Percentiles rank a stretch among this genome's conserved stretches.
These are phyloP conservation scores for Aspergillus pseudotamarii DNA, from an alignment of 2,329 filamentous ascomycete species.

Conservation along the genomic window DNA sequence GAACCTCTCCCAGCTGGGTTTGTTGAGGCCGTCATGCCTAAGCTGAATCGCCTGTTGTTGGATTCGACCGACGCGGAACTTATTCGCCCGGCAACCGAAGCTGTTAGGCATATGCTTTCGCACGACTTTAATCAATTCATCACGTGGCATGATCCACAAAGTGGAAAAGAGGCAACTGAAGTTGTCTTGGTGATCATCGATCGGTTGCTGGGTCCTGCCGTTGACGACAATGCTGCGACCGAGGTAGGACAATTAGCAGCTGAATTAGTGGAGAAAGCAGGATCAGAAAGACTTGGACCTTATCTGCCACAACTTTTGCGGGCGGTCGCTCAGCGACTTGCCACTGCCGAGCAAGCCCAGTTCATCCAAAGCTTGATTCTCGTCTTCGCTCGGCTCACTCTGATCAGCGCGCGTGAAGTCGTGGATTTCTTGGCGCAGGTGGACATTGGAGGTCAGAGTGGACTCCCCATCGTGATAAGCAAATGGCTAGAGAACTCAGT, in stretches of 20 bases:
- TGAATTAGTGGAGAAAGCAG: conserved; percentile 93
- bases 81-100: conserved; percentile 80
- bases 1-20: conserved; percentile 87
- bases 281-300: conserved; percentile 84
- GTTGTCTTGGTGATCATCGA: conserved; percentile 90
- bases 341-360: conserved; percentile 77
- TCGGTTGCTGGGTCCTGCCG: conserved; percentile 75
- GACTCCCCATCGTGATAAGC: conserved; percentile 83
- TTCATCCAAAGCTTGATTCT: conserved; percentile 96
- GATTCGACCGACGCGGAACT: conserved; percentile 84
- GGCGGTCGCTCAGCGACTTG: conserved; percentile 83
- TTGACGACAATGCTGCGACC: conserved; percentile 94
- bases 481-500: conserved; percentile 98
- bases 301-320: conserved; percentile 85
- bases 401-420: conserved; percentile 83
- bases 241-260: conserved; percentile 94
- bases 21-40: conserved; percentile 81
- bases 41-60: conserved; percentile 80
- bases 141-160: conserved; percentile 75
- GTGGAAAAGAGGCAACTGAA: conserved; percentile 80
- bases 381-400: conserved; percentile 87
- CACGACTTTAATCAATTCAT: conserved; percentile 92
- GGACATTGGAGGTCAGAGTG: conserved; percentile 72
- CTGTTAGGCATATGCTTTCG: conserved; percentile 84
- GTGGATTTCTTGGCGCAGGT: conserved; percentile 88